Percentiles rank a stretch among this genome's conserved stretches.
phyloP scores from a whole-genome alignment of 495 filamentous ascomycete species.

The Usnea hakonensis region DNA sequence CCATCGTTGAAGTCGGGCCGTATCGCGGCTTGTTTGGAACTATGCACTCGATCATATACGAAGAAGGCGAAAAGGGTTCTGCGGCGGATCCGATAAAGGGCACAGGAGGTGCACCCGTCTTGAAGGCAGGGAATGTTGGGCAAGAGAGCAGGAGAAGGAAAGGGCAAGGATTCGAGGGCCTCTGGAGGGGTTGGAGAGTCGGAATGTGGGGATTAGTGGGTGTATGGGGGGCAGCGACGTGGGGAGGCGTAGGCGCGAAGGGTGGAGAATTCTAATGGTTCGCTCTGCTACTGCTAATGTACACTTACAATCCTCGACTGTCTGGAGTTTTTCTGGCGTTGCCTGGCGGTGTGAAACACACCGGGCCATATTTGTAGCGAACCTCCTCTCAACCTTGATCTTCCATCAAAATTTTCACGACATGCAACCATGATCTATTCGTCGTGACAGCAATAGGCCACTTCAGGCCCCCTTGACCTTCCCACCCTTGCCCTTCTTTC shows the following conservation, averaged over 20 bases:
- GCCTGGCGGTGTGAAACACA: background rate
- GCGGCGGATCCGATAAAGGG: conserved; percentile 15
- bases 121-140: conserved; percentile 27
- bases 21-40: conserved; percentile 80
- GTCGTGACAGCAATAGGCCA: background rate
- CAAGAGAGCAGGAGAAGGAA: conserved; percentile 43
- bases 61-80: conserved; percentile 57
- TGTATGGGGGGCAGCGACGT: conserved; percentile 64
- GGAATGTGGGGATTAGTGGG: conserved; percentile 93
- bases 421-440: background rate
- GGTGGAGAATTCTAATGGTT: conserved; percentile 45
- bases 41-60: conserved; percentile 76
- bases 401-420: background rate
- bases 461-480: background rate
- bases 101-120: conserved; percentile 10
- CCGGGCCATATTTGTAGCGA: background rate
- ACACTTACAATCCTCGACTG: background rate
- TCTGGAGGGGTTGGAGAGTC: conserved; percentile 91
- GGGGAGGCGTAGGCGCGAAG: conserved; percentile 45
- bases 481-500: background rate
- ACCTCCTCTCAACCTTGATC: background rate
- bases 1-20: conserved; percentile 62
- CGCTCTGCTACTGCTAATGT: background rate
- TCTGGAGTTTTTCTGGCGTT: conserved; percentile 13
- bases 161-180: conserved; percentile 74